These are phyloP conservation scores for Phanerochaete sordida DNA, from an alignment of 768 basidiomycete species.

Conservation along the genomic window DNA sequence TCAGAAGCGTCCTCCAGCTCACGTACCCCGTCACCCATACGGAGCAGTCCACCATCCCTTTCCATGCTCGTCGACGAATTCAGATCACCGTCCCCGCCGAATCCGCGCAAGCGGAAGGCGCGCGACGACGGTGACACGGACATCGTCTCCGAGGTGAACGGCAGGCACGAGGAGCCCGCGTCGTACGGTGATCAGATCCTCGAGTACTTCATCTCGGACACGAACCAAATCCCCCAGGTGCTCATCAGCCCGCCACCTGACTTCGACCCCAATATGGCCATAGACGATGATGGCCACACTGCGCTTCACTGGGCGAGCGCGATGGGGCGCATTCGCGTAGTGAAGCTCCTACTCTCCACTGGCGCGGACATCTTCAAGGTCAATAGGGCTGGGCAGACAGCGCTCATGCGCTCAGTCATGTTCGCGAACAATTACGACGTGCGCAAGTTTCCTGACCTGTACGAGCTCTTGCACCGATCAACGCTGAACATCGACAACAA, in stretches of 20 bases:
- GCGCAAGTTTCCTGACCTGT: slow-evolving; percentile 96
- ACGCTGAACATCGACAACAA: slow-evolving; percentile 98
- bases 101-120: slow-evolving; percentile 45
- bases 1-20: slow-evolving; percentile 84
- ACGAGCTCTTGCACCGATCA: slow-evolving; percentile 95
- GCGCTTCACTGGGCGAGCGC: slow-evolving; percentile 98
- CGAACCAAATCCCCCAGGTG: slow-evolving; percentile 82
- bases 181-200: slow-evolving; percentile 95
- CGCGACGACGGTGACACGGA: slow-evolving; percentile 43
- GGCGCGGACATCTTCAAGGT: slow-evolving; percentile 97
- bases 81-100: slow-evolving; percentile 31
- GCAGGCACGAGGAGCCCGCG: slow-evolving; percentile 45
- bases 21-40: slow-evolving; percentile 89
- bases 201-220: slow-evolving; percentile 98
- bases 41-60: slow-evolving; percentile 47
- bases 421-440: slow-evolving; percentile 99
- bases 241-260: slow-evolving; percentile 85
- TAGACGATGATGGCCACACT: slow-evolving; percentile 98
- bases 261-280: slow-evolving; percentile 93
- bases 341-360: slow-evolving; percentile 88
- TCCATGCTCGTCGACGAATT: slow-evolving; percentile 37
- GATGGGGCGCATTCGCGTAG: slow-evolving; percentile 95
- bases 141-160: slow-evolving; percentile 39
- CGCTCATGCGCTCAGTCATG: slow-evolving; percentile 98
- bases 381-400: slow-evolving; percentile 95